These are phyloP conservation scores for Rhynchospora pubera DNA, from an alignment of 176 grass and related monocot genomes.

Conservation along the genomic window DNA sequence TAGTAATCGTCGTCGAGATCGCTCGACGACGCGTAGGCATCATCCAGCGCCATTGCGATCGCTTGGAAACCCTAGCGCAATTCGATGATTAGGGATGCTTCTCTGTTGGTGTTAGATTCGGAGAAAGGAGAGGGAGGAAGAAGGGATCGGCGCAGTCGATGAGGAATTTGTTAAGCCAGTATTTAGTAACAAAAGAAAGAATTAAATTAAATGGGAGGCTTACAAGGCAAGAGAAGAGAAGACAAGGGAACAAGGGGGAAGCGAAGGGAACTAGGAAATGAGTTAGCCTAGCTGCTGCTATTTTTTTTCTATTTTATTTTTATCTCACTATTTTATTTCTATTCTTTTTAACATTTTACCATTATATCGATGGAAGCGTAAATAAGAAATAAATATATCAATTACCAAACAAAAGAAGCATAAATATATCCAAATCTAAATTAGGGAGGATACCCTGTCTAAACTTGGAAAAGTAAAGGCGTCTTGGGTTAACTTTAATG, in stretches of 20 bases:
- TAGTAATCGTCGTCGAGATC: conserved; percentile 25
- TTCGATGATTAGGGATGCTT: neutral
- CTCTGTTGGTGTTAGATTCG: neutral
- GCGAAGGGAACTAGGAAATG: no score
- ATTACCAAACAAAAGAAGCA: no score
- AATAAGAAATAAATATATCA: no score
- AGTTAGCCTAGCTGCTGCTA: no score
- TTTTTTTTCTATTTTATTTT: no score
- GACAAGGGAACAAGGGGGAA: no score
- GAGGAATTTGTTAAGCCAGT: neutral
- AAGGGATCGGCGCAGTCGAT: neutral
- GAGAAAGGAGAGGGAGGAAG: neutral
- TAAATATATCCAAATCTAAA: neutral
- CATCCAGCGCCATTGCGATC: conserved; percentile 31
- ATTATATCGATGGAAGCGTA: neutral
- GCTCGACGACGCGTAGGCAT: conserved; percentile 31
- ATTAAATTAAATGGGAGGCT: neutral
- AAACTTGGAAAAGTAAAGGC: neutral
- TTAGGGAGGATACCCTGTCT: neutral
- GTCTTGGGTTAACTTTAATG: no score
- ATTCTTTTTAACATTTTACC: no score
- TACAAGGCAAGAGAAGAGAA: neutral
- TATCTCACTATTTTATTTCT: no score
- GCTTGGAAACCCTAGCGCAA: conserved; percentile 12
- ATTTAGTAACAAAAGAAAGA: neutral